Conservation (phyloP, 2,329 filamentous ascomycete species). For the Arthroderma sp. region DNA sequence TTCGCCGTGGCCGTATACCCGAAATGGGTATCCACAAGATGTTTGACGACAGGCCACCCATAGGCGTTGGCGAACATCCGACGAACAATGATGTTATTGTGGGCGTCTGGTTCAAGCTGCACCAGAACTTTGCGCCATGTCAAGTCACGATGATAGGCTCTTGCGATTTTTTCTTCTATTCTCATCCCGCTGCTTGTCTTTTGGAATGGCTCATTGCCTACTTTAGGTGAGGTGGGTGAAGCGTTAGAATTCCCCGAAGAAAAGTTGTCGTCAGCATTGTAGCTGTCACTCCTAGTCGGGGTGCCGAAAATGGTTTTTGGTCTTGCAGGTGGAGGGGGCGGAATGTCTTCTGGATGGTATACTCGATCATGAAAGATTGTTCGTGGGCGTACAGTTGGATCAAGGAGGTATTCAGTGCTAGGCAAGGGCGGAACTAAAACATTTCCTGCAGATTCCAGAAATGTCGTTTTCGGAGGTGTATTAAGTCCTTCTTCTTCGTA, state of each 20-base stretch:
- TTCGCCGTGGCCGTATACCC: constrained; percentile 56
- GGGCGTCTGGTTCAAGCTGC: constrained; percentile 86
- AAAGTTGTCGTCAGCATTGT: constrained; percentile 5
- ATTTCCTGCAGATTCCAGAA: constrained; percentile 91
- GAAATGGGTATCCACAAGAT: constrained; percentile 90
- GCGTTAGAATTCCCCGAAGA: not conserved
- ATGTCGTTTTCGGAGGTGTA: constrained; percentile 76
- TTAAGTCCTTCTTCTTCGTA: constrained; percentile 37
- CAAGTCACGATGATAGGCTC: constrained; percentile 81
- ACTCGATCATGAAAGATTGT: constrained; percentile 96
- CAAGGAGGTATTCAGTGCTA: constrained; percentile 64
- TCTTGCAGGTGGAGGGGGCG: constrained; percentile 50
- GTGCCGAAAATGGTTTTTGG: constrained; percentile 28
- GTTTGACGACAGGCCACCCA: constrained; percentile 93
- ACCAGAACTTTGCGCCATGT: constrained; percentile 97
- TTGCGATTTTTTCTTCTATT: constrained; percentile 94
- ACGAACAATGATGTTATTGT: constrained; percentile 96
- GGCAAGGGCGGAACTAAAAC: constrained; percentile 82
- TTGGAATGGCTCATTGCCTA: constrained; percentile 4
- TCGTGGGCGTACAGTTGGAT: constrained; percentile 66
- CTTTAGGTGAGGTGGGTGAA: constrained; percentile 2
- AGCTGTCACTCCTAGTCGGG: constrained; percentile 6
- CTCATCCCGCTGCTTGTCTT: constrained; percentile 46
- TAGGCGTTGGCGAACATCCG: constrained; percentile 96
- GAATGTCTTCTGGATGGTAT: constrained; percentile 88